phyloP scores from a whole-genome alignment of 169 alveolate genomes.

The Cryptosporidium bovis region DNA sequence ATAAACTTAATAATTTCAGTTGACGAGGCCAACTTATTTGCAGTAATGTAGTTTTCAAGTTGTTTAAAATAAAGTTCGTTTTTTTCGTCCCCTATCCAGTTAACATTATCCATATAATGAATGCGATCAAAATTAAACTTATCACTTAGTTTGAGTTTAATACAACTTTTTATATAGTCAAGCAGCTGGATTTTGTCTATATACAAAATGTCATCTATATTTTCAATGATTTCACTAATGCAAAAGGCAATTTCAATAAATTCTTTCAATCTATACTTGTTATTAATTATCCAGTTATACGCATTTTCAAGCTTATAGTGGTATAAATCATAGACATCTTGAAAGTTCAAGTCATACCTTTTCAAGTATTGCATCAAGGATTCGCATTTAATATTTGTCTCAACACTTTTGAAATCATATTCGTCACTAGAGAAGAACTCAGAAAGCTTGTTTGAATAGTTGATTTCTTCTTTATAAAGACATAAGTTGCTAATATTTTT shows the following conservation, averaged over 20 bases:
- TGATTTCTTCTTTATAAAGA: background rate
- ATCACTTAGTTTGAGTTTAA: background rate
- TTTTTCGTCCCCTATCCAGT: background rate
- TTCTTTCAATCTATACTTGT: background rate
- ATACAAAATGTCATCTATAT: background rate
- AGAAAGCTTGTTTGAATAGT: background rate
- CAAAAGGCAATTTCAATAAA: conserved; percentile 1
- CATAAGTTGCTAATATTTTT: background rate
- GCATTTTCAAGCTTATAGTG: conserved; percentile 1
- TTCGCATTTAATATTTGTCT: background rate
- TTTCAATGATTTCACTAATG: background rate
- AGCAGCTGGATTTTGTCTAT: background rate
- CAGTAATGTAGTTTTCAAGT: conserved; percentile 23
- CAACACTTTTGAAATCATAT: background rate
- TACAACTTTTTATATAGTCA: conserved; percentile 1
- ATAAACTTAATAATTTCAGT: conserved; percentile 1
- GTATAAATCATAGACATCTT: conserved; percentile 15
- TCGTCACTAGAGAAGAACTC: background rate
- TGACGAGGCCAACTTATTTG: background rate
- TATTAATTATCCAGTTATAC: background rate
- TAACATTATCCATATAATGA: background rate
- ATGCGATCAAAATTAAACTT: background rate
- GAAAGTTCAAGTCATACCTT: conserved; percentile 6
- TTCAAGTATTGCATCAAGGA: conserved; percentile 8
- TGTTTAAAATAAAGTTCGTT: background rate